These are phyloP conservation scores for Leccinum imitatum DNA, from an alignment of 768 basidiomycete genomes.

Conservation along the genomic window DNA sequence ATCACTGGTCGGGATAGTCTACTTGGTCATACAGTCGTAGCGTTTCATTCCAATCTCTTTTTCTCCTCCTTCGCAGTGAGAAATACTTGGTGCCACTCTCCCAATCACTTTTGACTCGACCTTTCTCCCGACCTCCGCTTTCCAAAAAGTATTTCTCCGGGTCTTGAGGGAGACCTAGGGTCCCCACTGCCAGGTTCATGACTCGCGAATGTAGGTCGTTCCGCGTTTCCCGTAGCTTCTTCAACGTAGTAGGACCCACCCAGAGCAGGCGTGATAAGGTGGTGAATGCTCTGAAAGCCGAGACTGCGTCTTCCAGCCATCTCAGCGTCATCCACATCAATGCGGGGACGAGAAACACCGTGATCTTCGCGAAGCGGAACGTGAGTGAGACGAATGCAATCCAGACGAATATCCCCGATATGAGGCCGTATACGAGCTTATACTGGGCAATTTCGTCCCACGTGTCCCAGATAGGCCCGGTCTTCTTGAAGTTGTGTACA, in stretches of 20 bases:
- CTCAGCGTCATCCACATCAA: conserved; percentile 90
- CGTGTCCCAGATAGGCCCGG: conserved; percentile 80
- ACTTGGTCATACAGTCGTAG: conserved; percentile 78
- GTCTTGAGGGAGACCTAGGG: conserved; percentile 61
- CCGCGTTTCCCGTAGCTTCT: conserved; percentile 52
- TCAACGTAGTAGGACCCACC: conserved; percentile 58
- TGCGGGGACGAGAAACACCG: conserved; percentile 59
- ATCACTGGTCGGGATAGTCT: conserved; percentile 67
- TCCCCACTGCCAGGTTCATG: conserved; percentile 57
- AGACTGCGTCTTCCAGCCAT: conserved; percentile 83
- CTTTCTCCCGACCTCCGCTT: conserved; percentile 66
- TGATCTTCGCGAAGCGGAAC: conserved; percentile 58
- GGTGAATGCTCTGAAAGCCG: conserved; percentile 72
- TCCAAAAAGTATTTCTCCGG: conserved; percentile 66
- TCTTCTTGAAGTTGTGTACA: conserved; percentile 75
- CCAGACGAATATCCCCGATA: conserved; percentile 74
- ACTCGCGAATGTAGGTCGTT: conserved; percentile 61
- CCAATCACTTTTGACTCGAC: conserved; percentile 63
- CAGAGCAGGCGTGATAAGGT: conserved; percentile 60
- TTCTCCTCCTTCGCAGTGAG: conserved; percentile 72
- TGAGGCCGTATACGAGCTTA: conserved; percentile 80
- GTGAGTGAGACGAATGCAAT: conserved; percentile 51
- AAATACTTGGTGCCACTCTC: conserved; percentile 75
- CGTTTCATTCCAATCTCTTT: conserved; percentile 90
- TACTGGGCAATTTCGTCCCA: conserved; percentile 91